Percentiles rank a stretch among this genome's conserved stretches.
Evolutionary conservation across 345 rosid species (phyloP).

Genomic region (Cardiospermum halicacabum): DNA sequence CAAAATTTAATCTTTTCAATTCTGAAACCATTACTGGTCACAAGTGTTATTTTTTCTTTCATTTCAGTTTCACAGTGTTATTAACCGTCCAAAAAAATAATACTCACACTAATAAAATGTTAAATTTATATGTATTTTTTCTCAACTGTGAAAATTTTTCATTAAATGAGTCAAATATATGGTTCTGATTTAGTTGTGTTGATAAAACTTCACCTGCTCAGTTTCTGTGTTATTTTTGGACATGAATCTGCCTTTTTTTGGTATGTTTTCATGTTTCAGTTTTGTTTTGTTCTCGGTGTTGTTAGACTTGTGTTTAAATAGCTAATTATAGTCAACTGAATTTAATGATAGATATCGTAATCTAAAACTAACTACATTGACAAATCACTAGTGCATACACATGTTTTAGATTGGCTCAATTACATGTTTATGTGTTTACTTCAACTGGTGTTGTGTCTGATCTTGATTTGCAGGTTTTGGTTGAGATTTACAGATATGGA

Average conservation of each 20-base stretch:
- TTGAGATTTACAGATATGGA: constrained; percentile 50
- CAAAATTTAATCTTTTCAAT: not conserved
- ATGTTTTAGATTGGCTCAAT: not conserved
- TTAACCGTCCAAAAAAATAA: too few relatives aligned
- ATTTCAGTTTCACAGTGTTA: constrained; percentile 5
- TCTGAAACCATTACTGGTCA: not conserved
- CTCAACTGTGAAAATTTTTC: too few relatives aligned
- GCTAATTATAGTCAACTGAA: constrained; percentile 3
- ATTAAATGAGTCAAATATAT: too few relatives aligned
- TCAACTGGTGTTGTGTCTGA: not conserved
- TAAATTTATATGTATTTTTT: too few relatives aligned
- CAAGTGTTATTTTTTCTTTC: not conserved
- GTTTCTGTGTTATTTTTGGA: constrained; percentile 11
- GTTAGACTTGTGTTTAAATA: not conserved
- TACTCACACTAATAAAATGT: too few relatives aligned
- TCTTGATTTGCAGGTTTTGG: constrained; percentile 30
- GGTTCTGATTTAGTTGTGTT: constrained; percentile 11
- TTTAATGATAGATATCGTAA: constrained; percentile 6
- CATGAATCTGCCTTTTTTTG: constrained; percentile 16
- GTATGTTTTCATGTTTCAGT: not conserved
- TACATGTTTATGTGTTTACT: constrained; percentile 20
- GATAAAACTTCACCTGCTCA: constrained; percentile 15
- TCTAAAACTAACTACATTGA: not conserved
- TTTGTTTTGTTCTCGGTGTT: not conserved
- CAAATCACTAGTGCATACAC: not conserved